phyloP scores from a whole-genome alignment of 2,329 filamentous ascomycete species.

The Keithomyces neogunnii region DNA sequence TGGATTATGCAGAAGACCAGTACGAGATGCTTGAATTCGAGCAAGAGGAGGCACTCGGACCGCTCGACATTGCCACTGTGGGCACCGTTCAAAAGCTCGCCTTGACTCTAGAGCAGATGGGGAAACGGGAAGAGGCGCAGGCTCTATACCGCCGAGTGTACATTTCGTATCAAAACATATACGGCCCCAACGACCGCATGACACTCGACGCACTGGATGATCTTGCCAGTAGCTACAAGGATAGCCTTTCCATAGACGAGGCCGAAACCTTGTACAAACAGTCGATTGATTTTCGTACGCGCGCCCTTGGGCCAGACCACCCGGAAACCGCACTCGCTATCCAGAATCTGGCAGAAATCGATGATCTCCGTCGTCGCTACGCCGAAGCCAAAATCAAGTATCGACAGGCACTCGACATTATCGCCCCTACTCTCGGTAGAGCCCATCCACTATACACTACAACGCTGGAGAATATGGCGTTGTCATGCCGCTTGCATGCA shows the following conservation, averaged over 20 bases:
- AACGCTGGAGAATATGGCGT: slow-evolving; percentile 16
- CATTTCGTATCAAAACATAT: slow-evolving; percentile 17
- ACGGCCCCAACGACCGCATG: slow-evolving; percentile 17
- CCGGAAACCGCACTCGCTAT: slow-evolving; percentile 15
- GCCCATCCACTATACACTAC: slow-evolving; percentile 15
- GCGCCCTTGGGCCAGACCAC: slow-evolving; percentile 14
- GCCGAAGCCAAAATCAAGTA: slow-evolving; percentile 14
- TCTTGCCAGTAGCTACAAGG: slow-evolving; percentile 15
- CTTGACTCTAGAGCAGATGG: slow-evolving; percentile 13
- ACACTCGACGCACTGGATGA: slow-evolving; percentile 19
- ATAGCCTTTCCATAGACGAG: slow-evolving; percentile 17
- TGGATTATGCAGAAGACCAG: slow-evolving; percentile 12
- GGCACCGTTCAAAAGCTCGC: slow-evolving; percentile 17
- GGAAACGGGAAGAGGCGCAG: slow-evolving; percentile 16
- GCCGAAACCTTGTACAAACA: slow-evolving; percentile 18
- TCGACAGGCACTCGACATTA: slow-evolving; percentile 14
- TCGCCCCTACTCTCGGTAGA: slow-evolving; percentile 13
- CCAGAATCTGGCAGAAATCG: slow-evolving; percentile 18
- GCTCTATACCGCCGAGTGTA: slow-evolving; percentile 16
- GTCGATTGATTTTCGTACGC: slow-evolving; percentile 15
- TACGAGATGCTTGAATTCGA: slow-evolving; percentile 14
- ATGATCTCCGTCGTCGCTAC: slow-evolving; percentile 15
- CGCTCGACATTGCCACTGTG: slow-evolving; percentile 15
- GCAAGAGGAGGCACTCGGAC: slow-evolving; percentile 15
- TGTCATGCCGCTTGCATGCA: slow-evolving; percentile 6